These are phyloP conservation scores for Delphinella strobiligena DNA, from an alignment of 2,329 filamentous ascomycete genomes.

Conservation along the genomic window DNA sequence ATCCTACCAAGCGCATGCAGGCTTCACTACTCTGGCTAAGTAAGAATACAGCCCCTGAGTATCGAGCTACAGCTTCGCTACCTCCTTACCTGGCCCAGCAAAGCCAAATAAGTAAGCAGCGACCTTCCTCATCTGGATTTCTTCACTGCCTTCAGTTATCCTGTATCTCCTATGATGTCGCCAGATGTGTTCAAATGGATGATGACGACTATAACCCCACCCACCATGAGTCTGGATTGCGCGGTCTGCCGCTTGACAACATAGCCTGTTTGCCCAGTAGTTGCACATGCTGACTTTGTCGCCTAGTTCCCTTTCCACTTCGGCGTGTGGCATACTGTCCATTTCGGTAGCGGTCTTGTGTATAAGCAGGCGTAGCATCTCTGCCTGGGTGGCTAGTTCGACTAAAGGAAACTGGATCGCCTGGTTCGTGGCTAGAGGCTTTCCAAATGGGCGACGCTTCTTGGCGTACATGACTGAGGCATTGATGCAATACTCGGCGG, in stretches of 20 bases:
- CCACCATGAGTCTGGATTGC: constrained; percentile 53
- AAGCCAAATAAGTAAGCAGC: constrained; percentile 48
- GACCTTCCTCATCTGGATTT: constrained; percentile 56
- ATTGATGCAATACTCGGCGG: constrained; percentile 48
- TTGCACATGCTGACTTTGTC: constrained; percentile 56
- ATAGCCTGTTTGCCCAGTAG: constrained; percentile 51
- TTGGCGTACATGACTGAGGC: constrained; percentile 45
- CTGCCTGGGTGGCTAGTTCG: constrained; percentile 47
- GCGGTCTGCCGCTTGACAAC: constrained; percentile 47
- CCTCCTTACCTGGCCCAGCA: constrained; percentile 16
- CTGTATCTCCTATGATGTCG: constrained; percentile 50
- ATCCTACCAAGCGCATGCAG: too few species aligned
- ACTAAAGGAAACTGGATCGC: constrained; percentile 54
- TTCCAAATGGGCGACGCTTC: constrained; percentile 42
- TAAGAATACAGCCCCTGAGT: too few species aligned
- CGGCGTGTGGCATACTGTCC: constrained; percentile 42
- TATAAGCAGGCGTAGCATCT: constrained; percentile 50
- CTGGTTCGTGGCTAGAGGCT: constrained; percentile 46
- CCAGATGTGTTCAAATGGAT: constrained; percentile 55
- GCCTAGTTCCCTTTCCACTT: constrained; percentile 46
- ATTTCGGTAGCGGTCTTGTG: constrained; percentile 50
- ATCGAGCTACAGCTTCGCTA: constrained; percentile 17
- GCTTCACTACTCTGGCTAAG: too few species aligned
- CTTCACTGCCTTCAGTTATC: constrained; percentile 53
- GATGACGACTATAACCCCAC: constrained; percentile 46